Base-by-base conservation (phyloP, 345 rosid species). In the Eucalyptus pauciflora region DNA sequence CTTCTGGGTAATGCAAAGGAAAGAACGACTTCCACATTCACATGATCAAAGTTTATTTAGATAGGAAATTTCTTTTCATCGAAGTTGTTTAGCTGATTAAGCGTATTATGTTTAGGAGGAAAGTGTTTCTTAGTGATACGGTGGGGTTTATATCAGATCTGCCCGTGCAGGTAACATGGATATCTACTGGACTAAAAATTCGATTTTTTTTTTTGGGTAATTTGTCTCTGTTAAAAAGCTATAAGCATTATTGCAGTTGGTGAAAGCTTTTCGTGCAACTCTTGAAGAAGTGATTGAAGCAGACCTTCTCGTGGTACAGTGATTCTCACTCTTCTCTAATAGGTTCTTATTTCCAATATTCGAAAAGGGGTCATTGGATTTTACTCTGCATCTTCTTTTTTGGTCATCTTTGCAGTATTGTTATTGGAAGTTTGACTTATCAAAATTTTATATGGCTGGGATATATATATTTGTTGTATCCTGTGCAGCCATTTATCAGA, bases 131-230 rank as follows among this genome's bases (percentile, higher is more conserved):
- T 86, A 94, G 97, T 91, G 98, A 97, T 91, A 97, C 98, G 18
- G 99, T 97, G 88, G 99, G 99, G 76, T 97, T 97, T 91, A 97
- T 96, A 92, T 97, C 99, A 18, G 99, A 96, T 92, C 90, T 97
- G 91, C 99, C 99, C 6, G 91, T 96, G 87, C 98, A 96, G 99
- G 99, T 97, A 95, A 76, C 15, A 18, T 41, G 15, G 48, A 76
- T 16, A 71, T 20, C 46, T 71, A 71, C 13, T 20, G 29, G 27
- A 76, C 14, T 37, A 37, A 69, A 43, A 64, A 27, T 88, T 48
- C 54, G 48, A 27, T 86, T 86, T 31, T 80, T n/a, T 37, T 37
- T 52, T 48, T 20, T 48, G 33, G 85, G 48, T 86, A 49, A 54
- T 41, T 54, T 85, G 60, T 31, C 79, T 86, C 49, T 41, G 29